These are phyloP conservation scores for Ceratocystis colombiana DNA, from an alignment of 2,329 filamentous ascomycete species.

Conservation along the genomic window DNA sequence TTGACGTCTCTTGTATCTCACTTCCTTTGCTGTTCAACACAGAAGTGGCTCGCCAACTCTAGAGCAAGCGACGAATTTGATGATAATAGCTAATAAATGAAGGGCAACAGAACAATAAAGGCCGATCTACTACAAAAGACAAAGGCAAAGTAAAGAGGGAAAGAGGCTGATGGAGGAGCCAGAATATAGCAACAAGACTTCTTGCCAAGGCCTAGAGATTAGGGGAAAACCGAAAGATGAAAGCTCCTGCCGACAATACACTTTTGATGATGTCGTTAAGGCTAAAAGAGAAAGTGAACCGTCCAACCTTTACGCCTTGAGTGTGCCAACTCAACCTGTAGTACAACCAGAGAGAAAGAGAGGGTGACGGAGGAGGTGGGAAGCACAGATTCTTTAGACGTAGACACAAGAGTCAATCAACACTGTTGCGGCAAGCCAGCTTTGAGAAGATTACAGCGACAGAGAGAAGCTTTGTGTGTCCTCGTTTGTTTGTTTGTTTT, in stretches of 20 bases:
- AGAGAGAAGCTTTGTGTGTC: constrained; percentile 18
- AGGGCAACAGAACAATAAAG: neutral
- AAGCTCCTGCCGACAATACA: neutral
- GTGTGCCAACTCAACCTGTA: constrained; percentile 2
- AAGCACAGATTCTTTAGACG: constrained; percentile 10
- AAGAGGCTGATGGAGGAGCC: neutral
- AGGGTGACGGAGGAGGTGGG: neutral
- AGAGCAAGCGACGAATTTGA: neutral
- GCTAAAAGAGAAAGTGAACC: neutral
- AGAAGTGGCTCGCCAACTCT: constrained; percentile 11
- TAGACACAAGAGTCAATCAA: constrained; percentile 9
- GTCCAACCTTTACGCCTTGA: constrained; percentile 5
- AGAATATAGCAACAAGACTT: constrained; percentile 4
- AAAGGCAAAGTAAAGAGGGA: neutral
- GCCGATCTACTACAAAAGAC: constrained; percentile 14
- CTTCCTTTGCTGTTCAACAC: constrained; percentile 6
- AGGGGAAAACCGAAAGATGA: neutral
- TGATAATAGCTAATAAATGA: constrained; percentile 7
- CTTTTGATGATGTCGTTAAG: constrained; percentile 3
- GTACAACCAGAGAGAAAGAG: constrained; percentile 5
- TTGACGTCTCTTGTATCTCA: neutral
- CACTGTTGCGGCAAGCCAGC: constrained; percentile 8
- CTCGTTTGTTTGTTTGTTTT: constrained; percentile 11
- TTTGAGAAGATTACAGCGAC: constrained; percentile 14
- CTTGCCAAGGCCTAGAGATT: neutral